Percentiles rank a stretch among this genome's conserved stretches.
phyloP scores from a whole-genome alignment of 2,329 filamentous ascomycete species.

The Endoconidiophora laricicola region DNA sequence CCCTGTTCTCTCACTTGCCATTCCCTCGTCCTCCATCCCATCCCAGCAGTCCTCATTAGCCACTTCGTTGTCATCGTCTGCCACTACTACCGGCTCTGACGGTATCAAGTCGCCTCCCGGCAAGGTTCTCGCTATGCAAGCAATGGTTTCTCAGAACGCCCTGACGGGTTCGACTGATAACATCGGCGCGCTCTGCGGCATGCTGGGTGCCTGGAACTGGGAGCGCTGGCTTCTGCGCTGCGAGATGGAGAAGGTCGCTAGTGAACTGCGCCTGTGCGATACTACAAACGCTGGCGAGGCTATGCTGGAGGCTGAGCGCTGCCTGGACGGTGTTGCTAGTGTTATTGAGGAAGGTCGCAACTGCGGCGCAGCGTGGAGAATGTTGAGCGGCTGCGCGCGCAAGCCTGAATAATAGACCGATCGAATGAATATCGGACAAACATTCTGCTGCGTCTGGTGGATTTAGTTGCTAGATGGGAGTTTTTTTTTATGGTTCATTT shows the following conservation, averaged over 20 bases:
- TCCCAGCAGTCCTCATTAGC: not conserved
- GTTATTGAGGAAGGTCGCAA: conserved; percentile 47
- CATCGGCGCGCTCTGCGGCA: conserved; percentile 58
- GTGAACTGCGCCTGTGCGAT: conserved; percentile 41
- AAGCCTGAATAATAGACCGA: conserved; percentile 31
- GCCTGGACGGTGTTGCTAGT: conserved; percentile 41
- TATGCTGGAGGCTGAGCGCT: conserved; percentile 39
- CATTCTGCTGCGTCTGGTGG: not conserved
- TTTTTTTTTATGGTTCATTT: not conserved
- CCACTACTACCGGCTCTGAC: not conserved
- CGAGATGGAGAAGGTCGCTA: conserved; percentile 63
- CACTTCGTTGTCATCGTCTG: not conserved
- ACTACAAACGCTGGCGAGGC: conserved; percentile 33
- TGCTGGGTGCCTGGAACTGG: conserved; percentile 82
- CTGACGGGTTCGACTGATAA: conserved; percentile 48
- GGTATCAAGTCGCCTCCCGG: not conserved
- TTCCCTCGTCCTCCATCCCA: conserved; percentile 10
- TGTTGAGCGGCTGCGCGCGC: conserved; percentile 45
- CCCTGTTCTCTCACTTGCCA: conserved; percentile 20
- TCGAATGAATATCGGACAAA: not conserved
- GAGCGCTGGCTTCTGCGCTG: conserved; percentile 89
- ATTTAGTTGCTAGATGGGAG: not conserved
- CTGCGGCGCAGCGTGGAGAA: conserved; percentile 41
- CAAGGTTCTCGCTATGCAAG: conserved; percentile 39
- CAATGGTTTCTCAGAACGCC: conserved; percentile 29